Percentiles rank a stretch among this genome's conserved stretches.
phyloP scores from a whole-genome alignment of 805 yeast species.

The Debaryomyces tyrocola region DNA sequence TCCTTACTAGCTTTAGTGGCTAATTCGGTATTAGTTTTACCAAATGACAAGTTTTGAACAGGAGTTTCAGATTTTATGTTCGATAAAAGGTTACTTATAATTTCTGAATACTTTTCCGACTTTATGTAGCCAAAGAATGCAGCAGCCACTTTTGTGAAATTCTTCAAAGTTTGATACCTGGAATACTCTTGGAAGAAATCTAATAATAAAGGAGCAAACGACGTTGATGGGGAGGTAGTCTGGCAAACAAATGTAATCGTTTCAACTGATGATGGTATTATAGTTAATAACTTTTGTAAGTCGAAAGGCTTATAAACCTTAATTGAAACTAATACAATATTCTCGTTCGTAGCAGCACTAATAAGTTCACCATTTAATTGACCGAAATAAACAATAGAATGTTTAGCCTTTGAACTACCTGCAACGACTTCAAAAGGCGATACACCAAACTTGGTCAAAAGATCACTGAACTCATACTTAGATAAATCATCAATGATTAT shows the following conservation, averaged over 20 bases:
- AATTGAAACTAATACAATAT: constrained; percentile 53
- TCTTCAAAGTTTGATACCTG: constrained; percentile 44
- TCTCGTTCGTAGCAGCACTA: constrained; percentile 33
- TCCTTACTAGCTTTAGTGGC: constrained; percentile 28
- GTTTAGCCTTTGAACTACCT: constrained; percentile 37
- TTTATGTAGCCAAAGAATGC: constrained; percentile 56
- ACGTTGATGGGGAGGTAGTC: constrained; percentile 26
- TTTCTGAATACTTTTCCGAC: constrained; percentile 36
- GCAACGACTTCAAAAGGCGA: constrained; percentile 32
- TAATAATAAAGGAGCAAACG: constrained; percentile 68
- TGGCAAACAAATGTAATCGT: constrained; percentile 70
- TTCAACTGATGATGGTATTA: constrained; percentile 55
- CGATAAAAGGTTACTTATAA: constrained; percentile 47
- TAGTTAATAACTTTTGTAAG: constrained; percentile 46
- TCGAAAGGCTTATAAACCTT: constrained; percentile 76
- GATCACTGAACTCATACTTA: constrained; percentile 19
- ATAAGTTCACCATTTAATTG: constrained; percentile 47
- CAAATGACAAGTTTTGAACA: constrained; percentile 61
- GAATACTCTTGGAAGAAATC: constrained; percentile 68
- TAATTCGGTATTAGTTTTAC: constrained; percentile 37
- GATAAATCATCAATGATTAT: constrained; percentile 15
- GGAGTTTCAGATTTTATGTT: constrained; percentile 58
- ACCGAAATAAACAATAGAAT: constrained; percentile 66
- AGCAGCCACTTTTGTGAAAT: constrained; percentile 50
- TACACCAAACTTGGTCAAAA: constrained; percentile 22